These are phyloP conservation scores for Coccomyxa subellipsoidea DNA, from an alignment of 163 green algal genomes.

Conservation along the genomic window DNA sequence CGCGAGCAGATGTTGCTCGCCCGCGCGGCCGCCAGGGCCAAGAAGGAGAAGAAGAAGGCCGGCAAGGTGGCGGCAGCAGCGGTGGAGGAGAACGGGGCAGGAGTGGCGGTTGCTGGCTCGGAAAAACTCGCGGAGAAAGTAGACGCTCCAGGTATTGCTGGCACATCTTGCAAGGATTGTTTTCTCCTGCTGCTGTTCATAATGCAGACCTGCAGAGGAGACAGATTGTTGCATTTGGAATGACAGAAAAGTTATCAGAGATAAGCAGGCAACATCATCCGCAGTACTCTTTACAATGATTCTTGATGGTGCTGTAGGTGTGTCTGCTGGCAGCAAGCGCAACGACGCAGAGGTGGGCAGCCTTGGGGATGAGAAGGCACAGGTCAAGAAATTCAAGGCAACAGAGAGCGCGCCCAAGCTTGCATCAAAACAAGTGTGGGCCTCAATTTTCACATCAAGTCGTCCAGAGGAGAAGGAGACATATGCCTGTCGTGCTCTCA, in stretches of 20 bases:
- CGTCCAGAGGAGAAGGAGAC: constrained; percentile 63
- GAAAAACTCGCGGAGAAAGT: neutral
- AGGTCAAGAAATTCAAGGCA: constrained; percentile 59
- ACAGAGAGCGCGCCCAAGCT: constrained; percentile 49
- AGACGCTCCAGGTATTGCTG: neutral
- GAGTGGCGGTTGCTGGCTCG: neutral
- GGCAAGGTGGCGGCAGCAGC: constrained; percentile 33
- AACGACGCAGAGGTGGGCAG: neutral
- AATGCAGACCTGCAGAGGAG: no score
- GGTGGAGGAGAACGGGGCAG: neutral
- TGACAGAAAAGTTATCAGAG: no score
- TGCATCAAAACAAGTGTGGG: constrained; percentile 72
- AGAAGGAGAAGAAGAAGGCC: constrained; percentile 59
- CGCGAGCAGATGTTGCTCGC: constrained; percentile 43
- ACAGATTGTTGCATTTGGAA: no score
- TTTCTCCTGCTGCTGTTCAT: no score
- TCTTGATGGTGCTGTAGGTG: neutral
- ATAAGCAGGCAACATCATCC: no score
- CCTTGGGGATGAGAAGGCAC: neutral
- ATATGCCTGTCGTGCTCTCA: constrained; percentile 51
- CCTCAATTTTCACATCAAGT: constrained; percentile 73
- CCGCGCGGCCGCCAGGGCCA: constrained; percentile 34
- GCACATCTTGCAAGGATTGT: no score
- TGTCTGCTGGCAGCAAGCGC: neutral
- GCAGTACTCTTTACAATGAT: no score